These are phyloP conservation scores for Massariosphaeria phaeospora DNA, from an alignment of 495 filamentous ascomycete genomes.

Conservation along the genomic window DNA sequence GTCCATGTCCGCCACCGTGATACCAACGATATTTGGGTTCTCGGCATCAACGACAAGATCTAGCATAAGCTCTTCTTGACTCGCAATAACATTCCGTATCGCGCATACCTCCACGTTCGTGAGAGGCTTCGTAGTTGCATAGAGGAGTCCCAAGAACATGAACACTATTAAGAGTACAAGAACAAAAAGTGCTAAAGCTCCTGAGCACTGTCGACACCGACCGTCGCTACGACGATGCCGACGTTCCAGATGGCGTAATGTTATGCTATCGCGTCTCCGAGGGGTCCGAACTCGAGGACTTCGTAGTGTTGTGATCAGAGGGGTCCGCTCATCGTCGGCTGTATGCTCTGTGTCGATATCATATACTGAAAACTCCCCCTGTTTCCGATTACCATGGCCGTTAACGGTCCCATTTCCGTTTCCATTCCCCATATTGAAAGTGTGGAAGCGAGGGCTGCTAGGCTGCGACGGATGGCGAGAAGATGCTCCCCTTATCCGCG, in stretches of 20 bases:
- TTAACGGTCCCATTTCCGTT: constrained; percentile 39
- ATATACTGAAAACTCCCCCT: constrained; percentile 55
- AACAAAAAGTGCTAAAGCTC: constrained; percentile 68
- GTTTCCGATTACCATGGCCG: constrained; percentile 38
- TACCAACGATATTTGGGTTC: constrained; percentile 86
- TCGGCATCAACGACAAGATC: constrained; percentile 81
- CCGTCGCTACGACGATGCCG: constrained; percentile 55
- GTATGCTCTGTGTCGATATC: constrained; percentile 71
- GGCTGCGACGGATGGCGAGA: constrained; percentile 61
- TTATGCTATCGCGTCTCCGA: constrained; percentile 54
- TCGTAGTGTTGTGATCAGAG: constrained; percentile 66
- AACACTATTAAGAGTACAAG: constrained; percentile 72
- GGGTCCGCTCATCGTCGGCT: constrained; percentile 80
- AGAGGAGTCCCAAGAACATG: constrained; percentile 77
- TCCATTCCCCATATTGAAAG: constrained; percentile 20
- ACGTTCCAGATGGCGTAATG: constrained; percentile 65
- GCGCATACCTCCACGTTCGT: constrained; percentile 67
- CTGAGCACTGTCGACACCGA: constrained; percentile 56
- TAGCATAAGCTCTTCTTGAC: constrained; percentile 92
- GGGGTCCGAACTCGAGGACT: constrained; percentile 57
- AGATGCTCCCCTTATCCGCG: constrained; percentile 29
- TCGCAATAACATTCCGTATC: constrained; percentile 84
- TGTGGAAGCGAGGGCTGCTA: constrained; percentile 36
- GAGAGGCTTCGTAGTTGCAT: constrained; percentile 85
- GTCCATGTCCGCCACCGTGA: constrained; percentile 77